phyloP scores from a whole-genome alignment of 2,329 filamentous ascomycete species.

The Penicillium corylophilum region DNA sequence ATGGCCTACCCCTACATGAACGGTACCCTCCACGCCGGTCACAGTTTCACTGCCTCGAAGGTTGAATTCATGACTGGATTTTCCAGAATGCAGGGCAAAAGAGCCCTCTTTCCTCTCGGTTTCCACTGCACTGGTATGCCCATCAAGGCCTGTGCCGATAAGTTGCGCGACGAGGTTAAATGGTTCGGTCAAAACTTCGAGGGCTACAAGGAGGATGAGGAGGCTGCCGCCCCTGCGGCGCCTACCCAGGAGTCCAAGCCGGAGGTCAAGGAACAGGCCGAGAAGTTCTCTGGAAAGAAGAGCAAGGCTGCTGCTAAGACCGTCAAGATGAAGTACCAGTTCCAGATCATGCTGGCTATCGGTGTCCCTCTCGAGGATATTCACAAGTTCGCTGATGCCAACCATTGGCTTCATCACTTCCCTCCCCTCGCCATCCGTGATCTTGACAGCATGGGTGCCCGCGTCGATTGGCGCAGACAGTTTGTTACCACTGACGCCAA shows the following conservation, averaged over 20 bases:
- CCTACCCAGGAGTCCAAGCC: constrained; percentile 59
- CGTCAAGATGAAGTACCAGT: constrained; percentile 92
- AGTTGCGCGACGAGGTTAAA: constrained; percentile 84
- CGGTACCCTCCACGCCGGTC: constrained; percentile 83
- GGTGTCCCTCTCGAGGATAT: constrained; percentile 87
- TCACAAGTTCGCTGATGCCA: constrained; percentile 87
- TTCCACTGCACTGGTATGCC: constrained; percentile 98
- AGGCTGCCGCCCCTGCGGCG: constrained; percentile 48
- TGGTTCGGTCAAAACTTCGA: constrained; percentile 87
- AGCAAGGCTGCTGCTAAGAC: constrained; percentile 88
- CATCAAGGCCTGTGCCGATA: constrained; percentile 96
- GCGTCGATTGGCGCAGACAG: constrained; percentile 89
- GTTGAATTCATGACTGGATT: constrained; percentile 89
- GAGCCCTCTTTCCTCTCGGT: constrained; percentile 82
- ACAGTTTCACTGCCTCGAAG: constrained; percentile 89
- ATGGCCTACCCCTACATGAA: constrained; percentile 83
- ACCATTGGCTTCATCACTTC: constrained; percentile 90
- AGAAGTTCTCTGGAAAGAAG: constrained; percentile 91
- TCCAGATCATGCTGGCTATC: constrained; percentile 89
- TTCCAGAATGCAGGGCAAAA: constrained; percentile 86
- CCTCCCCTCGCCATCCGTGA: constrained; percentile 75
- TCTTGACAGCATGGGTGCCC: constrained; percentile 76
- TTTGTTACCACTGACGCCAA: constrained; percentile 97
- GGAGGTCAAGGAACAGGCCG: constrained; percentile 73
- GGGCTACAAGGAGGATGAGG: constrained; percentile 65